Conservation (phyloP, 2,329 filamentous ascomycete species). For the Hymenoscyphus fraxineus region DNA sequence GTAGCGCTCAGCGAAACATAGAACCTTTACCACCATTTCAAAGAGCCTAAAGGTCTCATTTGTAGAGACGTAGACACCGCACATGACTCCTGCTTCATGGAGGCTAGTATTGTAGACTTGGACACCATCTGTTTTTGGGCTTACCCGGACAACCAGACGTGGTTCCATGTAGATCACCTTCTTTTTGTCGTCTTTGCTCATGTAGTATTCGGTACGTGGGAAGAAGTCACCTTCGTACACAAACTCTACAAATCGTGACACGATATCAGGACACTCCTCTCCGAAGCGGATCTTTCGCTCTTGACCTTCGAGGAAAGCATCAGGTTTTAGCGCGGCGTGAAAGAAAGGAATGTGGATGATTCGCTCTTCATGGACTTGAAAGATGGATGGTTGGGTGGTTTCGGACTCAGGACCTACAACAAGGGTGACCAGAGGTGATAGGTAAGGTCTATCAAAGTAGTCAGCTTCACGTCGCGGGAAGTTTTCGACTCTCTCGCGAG, state of each 20-base stretch:
- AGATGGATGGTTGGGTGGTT: not conserved
- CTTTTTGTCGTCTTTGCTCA: not conserved
- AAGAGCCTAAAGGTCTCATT: not conserved
- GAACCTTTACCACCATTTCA: not conserved
- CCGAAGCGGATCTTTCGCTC: not conserved
- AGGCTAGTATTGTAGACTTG: not conserved
- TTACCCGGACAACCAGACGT: not conserved
- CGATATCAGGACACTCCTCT: not conserved
- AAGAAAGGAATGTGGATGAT: constrained; percentile 5
- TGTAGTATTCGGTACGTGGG: not conserved
- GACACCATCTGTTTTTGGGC: not conserved
- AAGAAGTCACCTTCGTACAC: not conserved
- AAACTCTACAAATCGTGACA: not conserved
- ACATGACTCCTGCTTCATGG: not conserved
- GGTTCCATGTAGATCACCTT: not conserved
- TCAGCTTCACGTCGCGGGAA: not conserved
- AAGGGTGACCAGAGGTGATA: constrained; percentile 1
- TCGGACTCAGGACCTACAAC: not conserved
- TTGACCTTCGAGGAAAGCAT: constrained; percentile 3
- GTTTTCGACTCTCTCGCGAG: no score
- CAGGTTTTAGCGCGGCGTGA: not conserved
- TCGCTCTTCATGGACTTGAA: constrained; percentile 1
- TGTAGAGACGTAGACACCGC: not conserved
- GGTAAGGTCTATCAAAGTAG: not conserved
- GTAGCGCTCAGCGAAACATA: constrained; percentile 3